Evolutionary conservation across 1,284 basidiomycete genomes (phyloP).

Genomic region (Termitomyces sp.): DNA sequence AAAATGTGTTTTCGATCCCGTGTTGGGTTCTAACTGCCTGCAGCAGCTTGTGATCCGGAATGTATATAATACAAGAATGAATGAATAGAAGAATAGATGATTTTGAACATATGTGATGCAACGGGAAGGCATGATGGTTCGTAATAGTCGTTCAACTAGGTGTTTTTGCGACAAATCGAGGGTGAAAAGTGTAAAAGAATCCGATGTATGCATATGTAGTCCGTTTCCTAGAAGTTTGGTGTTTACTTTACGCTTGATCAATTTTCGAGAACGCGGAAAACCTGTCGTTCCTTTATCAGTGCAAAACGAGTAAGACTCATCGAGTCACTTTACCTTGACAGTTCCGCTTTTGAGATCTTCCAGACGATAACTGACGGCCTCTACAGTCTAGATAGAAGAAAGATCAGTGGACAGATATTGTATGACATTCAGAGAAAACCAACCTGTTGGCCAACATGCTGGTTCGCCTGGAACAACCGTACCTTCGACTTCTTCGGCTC

Average conservation of each 20-base stretch:
- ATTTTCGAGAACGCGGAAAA: slow-evolving; percentile 49
- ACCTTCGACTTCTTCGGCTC: slow-evolving; percentile 85
- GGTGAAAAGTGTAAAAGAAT: neutral
- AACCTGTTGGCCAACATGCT: slow-evolving; percentile 72
- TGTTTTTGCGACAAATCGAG: slow-evolving; percentile 3
- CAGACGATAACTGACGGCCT: slow-evolving; percentile 77
- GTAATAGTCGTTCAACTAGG: neutral
- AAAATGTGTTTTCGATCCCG: neutral
- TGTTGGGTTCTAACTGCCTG: neutral
- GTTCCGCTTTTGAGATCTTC: slow-evolving; percentile 74
- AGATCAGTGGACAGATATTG: neutral
- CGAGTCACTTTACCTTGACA: slow-evolving; percentile 54
- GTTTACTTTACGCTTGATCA: no score
- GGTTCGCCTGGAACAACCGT: slow-evolving; percentile 75
- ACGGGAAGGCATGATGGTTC: neutral
- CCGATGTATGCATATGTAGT: neutral
- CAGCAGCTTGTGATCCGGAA: neutral
- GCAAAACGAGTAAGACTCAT: neutral
- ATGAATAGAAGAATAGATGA: no score
- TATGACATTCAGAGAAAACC: slow-evolving; percentile 18
- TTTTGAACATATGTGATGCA: neutral
- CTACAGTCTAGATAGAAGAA: slow-evolving; percentile 52
- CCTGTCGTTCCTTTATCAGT: slow-evolving; percentile 25
- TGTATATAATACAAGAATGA: slow-evolving; percentile 9
- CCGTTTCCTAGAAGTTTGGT: neutral